Conservation (phyloP, 305 asterid species). For the Ajuga reptans region DNA sequence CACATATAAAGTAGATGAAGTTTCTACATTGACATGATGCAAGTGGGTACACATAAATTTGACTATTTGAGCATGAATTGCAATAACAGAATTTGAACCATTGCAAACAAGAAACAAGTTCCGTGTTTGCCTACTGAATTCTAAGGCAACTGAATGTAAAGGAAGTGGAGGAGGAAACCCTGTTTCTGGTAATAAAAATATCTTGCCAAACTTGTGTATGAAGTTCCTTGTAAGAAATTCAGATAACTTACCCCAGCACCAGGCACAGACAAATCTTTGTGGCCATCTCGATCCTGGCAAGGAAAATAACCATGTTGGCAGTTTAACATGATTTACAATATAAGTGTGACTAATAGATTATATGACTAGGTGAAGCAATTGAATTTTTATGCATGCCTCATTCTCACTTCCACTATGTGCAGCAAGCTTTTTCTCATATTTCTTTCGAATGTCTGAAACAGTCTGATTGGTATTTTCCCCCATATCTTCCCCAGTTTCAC, state of each 20-base stretch:
- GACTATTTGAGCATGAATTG: not conserved
- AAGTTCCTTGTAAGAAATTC: conserved; percentile 1
- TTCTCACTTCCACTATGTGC: conserved; percentile 63
- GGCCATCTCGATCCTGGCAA: conserved; percentile 64
- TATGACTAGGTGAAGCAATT: conserved; percentile 21
- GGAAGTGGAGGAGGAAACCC: not conserved
- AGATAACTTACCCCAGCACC: conserved; percentile 81
- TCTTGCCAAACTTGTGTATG: not conserved
- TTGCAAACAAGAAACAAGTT: conserved; percentile 1
- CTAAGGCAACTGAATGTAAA: conserved; percentile 8
- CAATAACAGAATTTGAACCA: conserved; percentile 7
- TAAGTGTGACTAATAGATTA: conserved; percentile 15
- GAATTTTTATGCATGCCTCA: conserved; percentile 48
- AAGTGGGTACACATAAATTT: not conserved
- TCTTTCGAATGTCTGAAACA: conserved; percentile 83
- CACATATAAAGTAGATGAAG: conserved; percentile 4
- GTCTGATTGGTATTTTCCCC: conserved; percentile 49
- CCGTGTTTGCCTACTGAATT: conserved; percentile 12
- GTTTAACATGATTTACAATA: conserved; percentile 22
- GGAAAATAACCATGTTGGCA: conserved; percentile 24
- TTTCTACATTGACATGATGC: not conserved
- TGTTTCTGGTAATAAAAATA: not conserved
- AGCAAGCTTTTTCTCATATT: conserved; percentile 90
- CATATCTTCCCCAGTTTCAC: conserved; percentile 58
- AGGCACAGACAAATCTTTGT: conserved; percentile 73